phyloP scores from a whole-genome alignment of 768 basidiomycete species.

The Hericium rajendrae region DNA sequence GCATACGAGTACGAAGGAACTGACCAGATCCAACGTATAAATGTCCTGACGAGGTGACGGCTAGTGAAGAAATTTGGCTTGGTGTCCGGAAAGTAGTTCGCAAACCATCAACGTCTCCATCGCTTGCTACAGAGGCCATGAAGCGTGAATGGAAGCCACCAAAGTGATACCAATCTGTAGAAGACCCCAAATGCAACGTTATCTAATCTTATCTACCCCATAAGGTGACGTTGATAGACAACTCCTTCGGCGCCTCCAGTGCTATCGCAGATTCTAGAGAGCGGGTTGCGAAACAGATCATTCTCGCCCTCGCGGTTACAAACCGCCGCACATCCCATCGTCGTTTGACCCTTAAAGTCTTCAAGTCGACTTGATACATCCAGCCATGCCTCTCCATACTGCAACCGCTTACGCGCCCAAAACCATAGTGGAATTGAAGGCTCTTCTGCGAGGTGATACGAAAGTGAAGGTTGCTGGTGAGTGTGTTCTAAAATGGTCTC shows the following conservation, averaged over 20 bases:
- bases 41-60: slow-evolving; percentile 31
- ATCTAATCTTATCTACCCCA: neutral
- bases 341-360: too few relatives aligned
- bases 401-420: slow-evolving; percentile 35
- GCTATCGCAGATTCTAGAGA: neutral
- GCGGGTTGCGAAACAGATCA: neutral
- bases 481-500: slow-evolving; percentile 20
- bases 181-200: neutral
- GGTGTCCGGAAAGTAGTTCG: slow-evolving; percentile 30
- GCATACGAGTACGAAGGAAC: slow-evolving; percentile 28
- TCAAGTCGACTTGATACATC: neutral
- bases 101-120: neutral
- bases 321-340: too few relatives aligned
- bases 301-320: neutral
- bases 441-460: slow-evolving; percentile 47
- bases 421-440: slow-evolving; percentile 47
- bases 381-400: slow-evolving; percentile 7
- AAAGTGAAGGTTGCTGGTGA: slow-evolving; percentile 93
- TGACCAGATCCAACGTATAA: slow-evolving; percentile 49
- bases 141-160: neutral
- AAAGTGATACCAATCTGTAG: neutral
- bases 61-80: slow-evolving; percentile 43
- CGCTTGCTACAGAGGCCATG: neutral
- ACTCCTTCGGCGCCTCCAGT: too few relatives aligned
- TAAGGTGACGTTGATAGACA: too few relatives aligned